Percentiles rank a stretch among this genome's conserved stretches.
These are phyloP conservation scores for Bolboschoenoplectus hybrid DNA, from an alignment of 202 grass and related monocot genomes.

Conservation along the genomic window DNA sequence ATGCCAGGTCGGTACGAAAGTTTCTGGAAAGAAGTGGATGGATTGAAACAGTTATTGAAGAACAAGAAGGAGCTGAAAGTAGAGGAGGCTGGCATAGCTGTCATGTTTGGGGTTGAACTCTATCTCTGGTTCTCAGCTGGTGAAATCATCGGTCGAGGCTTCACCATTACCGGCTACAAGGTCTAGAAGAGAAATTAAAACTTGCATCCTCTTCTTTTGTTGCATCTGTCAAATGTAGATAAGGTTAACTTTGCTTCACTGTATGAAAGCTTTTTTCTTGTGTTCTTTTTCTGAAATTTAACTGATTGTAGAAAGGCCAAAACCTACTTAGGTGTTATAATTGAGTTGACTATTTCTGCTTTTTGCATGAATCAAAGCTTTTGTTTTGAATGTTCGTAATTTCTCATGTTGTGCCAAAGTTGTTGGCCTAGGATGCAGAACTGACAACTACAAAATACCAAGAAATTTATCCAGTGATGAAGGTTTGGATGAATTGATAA, in stretches of 20 bases:
- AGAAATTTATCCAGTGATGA: not conserved
- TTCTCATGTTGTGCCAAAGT: not conserved
- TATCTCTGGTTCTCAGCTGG: constrained; percentile 88
- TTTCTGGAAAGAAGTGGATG: constrained; percentile 89
- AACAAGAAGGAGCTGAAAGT: constrained; percentile 79
- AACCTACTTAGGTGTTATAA: not conserved
- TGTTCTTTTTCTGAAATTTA: not conserved
- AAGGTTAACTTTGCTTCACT: not conserved
- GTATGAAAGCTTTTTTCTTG: not conserved
- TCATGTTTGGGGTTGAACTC: constrained; percentile 80
- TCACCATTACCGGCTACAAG: constrained; percentile 91
- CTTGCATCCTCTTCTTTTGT: not conserved
- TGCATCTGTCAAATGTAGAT: not conserved
- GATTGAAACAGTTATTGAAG: constrained; percentile 76
- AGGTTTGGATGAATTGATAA: not conserved
- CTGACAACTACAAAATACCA: not conserved
- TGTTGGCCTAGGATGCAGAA: not conserved
- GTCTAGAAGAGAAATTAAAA: constrained; percentile 49
- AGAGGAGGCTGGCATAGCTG: constrained; percentile 76
- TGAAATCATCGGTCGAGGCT: constrained; percentile 86
- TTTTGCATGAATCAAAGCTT: constrained; percentile 20
- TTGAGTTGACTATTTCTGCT: not conserved
- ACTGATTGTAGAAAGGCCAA: not conserved
- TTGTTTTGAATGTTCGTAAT: not conserved
- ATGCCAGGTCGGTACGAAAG: constrained; percentile 76